Conservation (phyloP, 345 rosid genomes). For the Cardiospermum halicacabum region DNA sequence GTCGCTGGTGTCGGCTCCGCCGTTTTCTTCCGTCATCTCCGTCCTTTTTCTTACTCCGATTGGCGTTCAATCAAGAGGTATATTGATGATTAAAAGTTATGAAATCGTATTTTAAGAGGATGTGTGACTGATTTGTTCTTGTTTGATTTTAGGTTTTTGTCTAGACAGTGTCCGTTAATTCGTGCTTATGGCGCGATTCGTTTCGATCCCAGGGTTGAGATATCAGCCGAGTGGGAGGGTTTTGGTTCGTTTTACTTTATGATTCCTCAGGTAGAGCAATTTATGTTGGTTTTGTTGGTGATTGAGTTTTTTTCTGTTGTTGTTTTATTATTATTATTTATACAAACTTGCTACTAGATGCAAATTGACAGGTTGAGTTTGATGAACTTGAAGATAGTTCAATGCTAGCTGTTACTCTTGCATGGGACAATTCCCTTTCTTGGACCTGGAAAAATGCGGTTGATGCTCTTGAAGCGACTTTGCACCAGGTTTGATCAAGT, state of each 20-base stretch:
- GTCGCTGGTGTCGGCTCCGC: slow-evolving; percentile 89
- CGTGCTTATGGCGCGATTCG: slow-evolving; percentile 92
- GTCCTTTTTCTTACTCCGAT: slow-evolving; percentile 66
- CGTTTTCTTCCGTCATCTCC: slow-evolving; percentile 54
- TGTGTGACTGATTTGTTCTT: too few relatives aligned
- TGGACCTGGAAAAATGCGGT: slow-evolving; percentile 60
- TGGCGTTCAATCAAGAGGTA: slow-evolving; percentile 86
- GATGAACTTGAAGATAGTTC: slow-evolving; percentile 69
- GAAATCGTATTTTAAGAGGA: background rate
- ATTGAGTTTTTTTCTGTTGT: background rate
- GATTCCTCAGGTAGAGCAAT: slow-evolving; percentile 63
- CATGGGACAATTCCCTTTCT: slow-evolving; percentile 68
- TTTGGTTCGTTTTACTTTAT: slow-evolving; percentile 86
- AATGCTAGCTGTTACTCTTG: slow-evolving; percentile 67
- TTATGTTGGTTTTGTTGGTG: background rate
- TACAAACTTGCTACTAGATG: slow-evolving; percentile 31
- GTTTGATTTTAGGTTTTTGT: slow-evolving; percentile 50
- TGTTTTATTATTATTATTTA: slow-evolving; percentile 28
- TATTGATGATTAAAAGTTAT: background rate
- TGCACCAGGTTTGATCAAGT: slow-evolving; percentile 40
- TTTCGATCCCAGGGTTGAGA: slow-evolving; percentile 54
- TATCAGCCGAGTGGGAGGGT: slow-evolving; percentile 66
- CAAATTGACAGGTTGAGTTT: slow-evolving; percentile 75
- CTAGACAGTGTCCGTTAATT: slow-evolving; percentile 58
- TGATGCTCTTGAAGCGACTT: slow-evolving; percentile 36